Base-by-base conservation (phyloP, 768 basidiomycete species). In the Leccinum rimulosum region DNA sequence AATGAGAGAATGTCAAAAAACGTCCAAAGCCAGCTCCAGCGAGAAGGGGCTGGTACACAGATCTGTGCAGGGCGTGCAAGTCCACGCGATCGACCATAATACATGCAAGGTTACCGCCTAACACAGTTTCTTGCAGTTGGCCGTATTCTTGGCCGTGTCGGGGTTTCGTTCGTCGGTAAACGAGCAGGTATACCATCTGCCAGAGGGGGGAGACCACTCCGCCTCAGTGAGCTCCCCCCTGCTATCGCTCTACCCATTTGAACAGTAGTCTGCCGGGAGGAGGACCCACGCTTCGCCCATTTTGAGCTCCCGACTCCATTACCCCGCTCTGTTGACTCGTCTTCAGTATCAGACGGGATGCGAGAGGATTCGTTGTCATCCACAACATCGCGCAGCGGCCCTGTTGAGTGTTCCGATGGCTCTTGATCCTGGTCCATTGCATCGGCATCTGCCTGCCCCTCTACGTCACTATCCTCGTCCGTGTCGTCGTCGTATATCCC, bases 401-500 rank as follows among this genome's bases (percentile, higher is more conserved):
- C 68, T 15, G 66, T 59, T 36, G 73, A 66, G 33, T 67, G 71
- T 25, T 68, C 74, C 59, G 75, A 80, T 45, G 58, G 66, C 52
- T 74, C 63, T 76, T 82, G 57, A 69, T 74, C 88, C 70, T 89
- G 85, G 62, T 91, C 88, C 88, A 89, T 89, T 28, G 85, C 86
- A 68, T 89, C 88, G 0, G 77, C 75, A 67, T 88, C 86, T 11
- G 76, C 81, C 64, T 84, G 80, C 56, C 84, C 84, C 63, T 80
- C 80, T 56, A 70, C 74, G 8, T 80, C 80, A 22, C 67, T 68
- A 38, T 76, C 70, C 62, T 76, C 71, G 53, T 81, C 82, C 43
- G 84, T 78, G 57, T 79, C 80, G 48, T 84, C 88, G 65, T 92
- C 91, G 66, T 92, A 91, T 50, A 89, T 74, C 12, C 88, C 88